Evolutionary conservation across 139 green algal species (phyloP).

Genomic region (Cymbomonas tetramitiformis): DNA sequence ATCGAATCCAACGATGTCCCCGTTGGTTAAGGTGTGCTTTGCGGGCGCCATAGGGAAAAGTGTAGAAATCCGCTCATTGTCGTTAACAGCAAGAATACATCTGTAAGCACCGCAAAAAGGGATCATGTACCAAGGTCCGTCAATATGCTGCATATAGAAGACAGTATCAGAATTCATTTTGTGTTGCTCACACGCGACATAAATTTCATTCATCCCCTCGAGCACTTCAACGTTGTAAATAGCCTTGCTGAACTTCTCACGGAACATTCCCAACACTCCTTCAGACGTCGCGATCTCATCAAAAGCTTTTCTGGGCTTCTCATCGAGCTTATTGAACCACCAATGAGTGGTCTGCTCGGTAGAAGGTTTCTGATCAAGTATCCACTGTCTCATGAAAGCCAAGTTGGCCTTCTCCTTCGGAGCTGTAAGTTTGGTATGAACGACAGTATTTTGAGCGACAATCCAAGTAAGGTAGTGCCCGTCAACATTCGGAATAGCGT

Average conservation of each 20-base stretch:
- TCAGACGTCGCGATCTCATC: background rate
- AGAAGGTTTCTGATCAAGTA: background rate
- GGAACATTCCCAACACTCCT: constrained; percentile 12
- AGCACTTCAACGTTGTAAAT: constrained; percentile 11
- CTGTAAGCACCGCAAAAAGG: constrained; percentile 19
- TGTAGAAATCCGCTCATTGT: constrained; percentile 15
- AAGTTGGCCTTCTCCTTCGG: constrained; percentile 2
- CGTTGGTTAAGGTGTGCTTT: constrained; percentile 4
- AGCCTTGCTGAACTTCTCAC: constrained; percentile 1
- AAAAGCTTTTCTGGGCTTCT: constrained; percentile 5
- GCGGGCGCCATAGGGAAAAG: background rate
- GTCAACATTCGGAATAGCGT: background rate
- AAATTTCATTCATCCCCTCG: constrained; percentile 22
- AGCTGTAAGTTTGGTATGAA: constrained; percentile 7
- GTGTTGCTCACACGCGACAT: constrained; percentile 16
- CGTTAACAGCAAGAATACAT: constrained; percentile 15
- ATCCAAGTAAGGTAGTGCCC: constrained; percentile 5
- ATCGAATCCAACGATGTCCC: constrained; percentile 18
- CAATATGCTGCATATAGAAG: constrained; percentile 20
- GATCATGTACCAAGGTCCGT: constrained; percentile 20
- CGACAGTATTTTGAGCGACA: constrained; percentile 20
- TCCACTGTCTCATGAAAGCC: background rate
- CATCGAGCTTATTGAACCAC: constrained; percentile 11
- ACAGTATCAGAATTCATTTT: constrained; percentile 18
- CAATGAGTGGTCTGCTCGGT: constrained; percentile 16